phyloP scores from a whole-genome alignment of 2,329 filamentous ascomycete species.

The Bipolaris bicolor region DNA sequence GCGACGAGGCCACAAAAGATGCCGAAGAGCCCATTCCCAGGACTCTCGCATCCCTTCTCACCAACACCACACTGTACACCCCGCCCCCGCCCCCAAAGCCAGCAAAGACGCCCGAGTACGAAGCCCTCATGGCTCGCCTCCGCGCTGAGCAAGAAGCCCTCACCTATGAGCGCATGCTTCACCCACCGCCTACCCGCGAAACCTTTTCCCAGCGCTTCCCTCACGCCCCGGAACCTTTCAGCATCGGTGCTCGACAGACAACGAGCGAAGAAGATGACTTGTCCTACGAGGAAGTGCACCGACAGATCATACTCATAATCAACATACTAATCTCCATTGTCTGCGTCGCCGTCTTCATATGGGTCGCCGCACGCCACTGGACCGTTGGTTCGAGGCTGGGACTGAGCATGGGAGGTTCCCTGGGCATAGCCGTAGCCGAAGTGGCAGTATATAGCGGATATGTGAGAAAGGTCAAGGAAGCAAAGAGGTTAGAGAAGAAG shows the following conservation, averaged over 20 bases:
- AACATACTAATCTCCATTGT: constrained; percentile 89
- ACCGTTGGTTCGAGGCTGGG: constrained; percentile 72
- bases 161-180: constrained; percentile 80
- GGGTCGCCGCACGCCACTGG: constrained; percentile 81
- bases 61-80: constrained; percentile 73
- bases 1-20: neutral
- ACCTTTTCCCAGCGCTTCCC: constrained; percentile 67
- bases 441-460: constrained; percentile 79
- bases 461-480: constrained; percentile 71
- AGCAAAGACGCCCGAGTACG: constrained; percentile 76
- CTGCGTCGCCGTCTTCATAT: constrained; percentile 76
- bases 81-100: constrained; percentile 78
- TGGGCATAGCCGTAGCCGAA: constrained; percentile 75
- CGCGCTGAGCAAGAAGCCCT: constrained; percentile 82
- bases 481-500: constrained; percentile 66
- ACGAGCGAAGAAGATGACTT: constrained; percentile 66
- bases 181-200: constrained; percentile 62
- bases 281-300: constrained; percentile 74
- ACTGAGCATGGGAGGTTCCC: constrained; percentile 71
- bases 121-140: constrained; percentile 83
- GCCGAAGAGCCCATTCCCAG: constrained; percentile 1
- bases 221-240: constrained; percentile 58
- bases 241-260: constrained; percentile 30
- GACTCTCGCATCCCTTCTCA: constrained; percentile 73
- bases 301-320: constrained; percentile 82